Conservation (phyloP, 2,329 filamentous ascomycete species). For the Mollisiaceae sp. region DNA sequence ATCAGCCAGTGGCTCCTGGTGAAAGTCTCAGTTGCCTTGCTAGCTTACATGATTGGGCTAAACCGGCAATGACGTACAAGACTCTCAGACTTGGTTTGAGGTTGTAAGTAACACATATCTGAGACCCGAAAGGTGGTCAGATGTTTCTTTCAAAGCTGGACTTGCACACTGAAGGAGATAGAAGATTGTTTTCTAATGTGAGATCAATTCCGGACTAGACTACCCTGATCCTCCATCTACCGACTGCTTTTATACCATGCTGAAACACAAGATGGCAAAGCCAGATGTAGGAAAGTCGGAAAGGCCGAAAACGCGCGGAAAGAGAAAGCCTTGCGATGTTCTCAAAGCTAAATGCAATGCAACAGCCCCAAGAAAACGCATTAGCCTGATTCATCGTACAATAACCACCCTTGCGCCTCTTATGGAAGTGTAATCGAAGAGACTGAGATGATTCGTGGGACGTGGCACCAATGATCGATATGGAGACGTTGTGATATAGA, state of each 20-base stretch:
- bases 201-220: conserved; percentile 46
- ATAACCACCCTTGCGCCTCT: conserved; percentile 45
- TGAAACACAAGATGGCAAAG: conserved; percentile 43
- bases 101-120: background rate
- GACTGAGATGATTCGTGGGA: conserved; percentile 41
- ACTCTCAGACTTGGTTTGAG: conserved; percentile 1
- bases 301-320: conserved; percentile 36
- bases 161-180: background rate
- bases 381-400: conserved; percentile 44
- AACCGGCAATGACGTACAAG: background rate
- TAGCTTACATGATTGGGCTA: background rate
- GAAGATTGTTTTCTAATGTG: conserved; percentile 40
- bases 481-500: conserved; percentile 40
- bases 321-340: conserved; percentile 33
- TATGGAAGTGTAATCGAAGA: conserved; percentile 42
- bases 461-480: conserved; percentile 41
- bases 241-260: conserved; percentile 45
- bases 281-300: conserved; percentile 40
- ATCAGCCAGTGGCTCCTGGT: background rate
- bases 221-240: conserved; percentile 45
- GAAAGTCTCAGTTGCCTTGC: background rate
- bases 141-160: background rate
- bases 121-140: background rate
- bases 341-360: conserved; percentile 37
- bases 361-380: conserved; percentile 38